These are phyloP conservation scores for Pichia pseudocactophila DNA, from an alignment of 805 yeast genomes.

Conservation along the genomic window DNA sequence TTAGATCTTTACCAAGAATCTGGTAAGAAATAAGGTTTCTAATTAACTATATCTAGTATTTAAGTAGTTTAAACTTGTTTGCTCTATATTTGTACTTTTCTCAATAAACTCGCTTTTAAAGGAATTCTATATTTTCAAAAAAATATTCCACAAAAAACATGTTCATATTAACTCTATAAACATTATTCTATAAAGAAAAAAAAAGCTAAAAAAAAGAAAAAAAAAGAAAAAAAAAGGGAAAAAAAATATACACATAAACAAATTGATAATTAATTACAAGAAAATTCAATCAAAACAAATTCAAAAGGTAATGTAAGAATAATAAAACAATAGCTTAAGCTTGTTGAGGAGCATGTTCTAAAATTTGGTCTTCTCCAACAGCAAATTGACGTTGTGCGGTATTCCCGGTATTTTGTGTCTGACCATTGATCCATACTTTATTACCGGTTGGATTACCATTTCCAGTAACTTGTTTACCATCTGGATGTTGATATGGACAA, in stretches of 20 bases:
- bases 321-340: constrained; percentile 8
- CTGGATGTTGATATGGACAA: constrained; percentile 76
- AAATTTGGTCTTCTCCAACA: constrained; percentile 61
- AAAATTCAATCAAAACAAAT: constrained; percentile 3
- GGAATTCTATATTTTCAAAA: too few species aligned
- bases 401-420: constrained; percentile 18
- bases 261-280: background rate
- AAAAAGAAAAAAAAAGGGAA: background rate
- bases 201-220: constrained; percentile 2
- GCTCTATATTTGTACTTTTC: too few species aligned
- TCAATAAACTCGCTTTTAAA: too few species aligned
- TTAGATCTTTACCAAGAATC: constrained; percentile 89
- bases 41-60: background rate
- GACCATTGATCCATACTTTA: constrained; percentile 27
- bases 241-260: constrained; percentile 3
- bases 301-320: background rate
- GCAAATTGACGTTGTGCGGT: constrained; percentile 67
- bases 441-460: constrained; percentile 14
- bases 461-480: constrained; percentile 43
- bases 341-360: constrained; percentile 56
- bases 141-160: too few species aligned
- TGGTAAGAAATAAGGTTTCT: constrained; percentile 51
- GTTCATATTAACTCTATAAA: too few species aligned
- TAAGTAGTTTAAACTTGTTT: too few species aligned
- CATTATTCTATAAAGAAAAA: background rate